Percentiles rank a stretch among this genome's conserved stretches.
Evolutionary conservation across 2,329 filamentous ascomycete species (phyloP).

Genomic region (Beauveria sp.): DNA sequence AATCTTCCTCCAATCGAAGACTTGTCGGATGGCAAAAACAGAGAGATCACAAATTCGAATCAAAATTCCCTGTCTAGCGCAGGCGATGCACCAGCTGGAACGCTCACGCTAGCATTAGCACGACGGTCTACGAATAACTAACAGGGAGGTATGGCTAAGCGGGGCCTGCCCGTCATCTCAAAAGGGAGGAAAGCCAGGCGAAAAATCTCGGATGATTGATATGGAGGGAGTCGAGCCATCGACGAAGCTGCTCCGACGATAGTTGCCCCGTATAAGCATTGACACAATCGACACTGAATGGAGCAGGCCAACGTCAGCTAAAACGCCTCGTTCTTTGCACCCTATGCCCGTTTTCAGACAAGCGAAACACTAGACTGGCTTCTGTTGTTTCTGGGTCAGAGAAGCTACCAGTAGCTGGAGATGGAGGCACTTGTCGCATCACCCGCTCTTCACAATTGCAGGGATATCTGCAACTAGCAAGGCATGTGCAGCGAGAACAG

Average conservation of each 20-base stretch:
- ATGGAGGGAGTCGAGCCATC: neutral
- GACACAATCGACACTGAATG: neutral
- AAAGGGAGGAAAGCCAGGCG: neutral
- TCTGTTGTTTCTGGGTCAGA: neutral
- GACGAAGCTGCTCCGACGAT: too few relatives aligned
- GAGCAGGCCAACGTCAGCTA: neutral
- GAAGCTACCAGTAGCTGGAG: neutral
- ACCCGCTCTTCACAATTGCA: neutral
- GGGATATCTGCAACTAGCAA: neutral
- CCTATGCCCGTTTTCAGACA: neutral
- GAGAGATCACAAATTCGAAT: constrained; percentile 9
- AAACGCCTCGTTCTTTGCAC: neutral
- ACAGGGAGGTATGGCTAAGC: neutral
- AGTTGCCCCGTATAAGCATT: neutral
- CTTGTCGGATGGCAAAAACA: neutral
- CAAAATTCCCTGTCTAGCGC: constrained; percentile 3
- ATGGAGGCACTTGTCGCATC: neutral
- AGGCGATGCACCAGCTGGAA: neutral
- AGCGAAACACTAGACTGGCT: neutral
- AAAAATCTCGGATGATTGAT: neutral
- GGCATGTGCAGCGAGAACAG: neutral
- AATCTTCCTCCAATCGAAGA: neutral
- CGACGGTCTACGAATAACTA: neutral
- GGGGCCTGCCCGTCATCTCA: constrained; percentile 8
- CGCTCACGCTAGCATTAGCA: neutral